Evolutionary conservation across 2,329 filamentous ascomycete genomes (phyloP).

Genomic region (Phaeomoniella chlamydospora): DNA sequence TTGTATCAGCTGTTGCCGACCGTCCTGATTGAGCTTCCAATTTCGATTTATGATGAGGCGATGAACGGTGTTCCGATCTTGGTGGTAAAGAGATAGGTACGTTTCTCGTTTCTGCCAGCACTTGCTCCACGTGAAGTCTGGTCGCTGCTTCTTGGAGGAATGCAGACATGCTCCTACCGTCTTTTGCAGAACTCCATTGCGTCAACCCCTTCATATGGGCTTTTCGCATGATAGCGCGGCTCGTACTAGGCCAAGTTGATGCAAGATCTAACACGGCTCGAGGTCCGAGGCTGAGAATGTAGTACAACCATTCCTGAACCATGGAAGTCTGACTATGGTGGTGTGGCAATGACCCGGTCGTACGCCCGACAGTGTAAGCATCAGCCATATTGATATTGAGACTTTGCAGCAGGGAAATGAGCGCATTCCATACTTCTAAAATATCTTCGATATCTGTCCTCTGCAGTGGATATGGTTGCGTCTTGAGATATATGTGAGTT

Average conservation of each 20-base stretch:
- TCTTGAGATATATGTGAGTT: too few relatives aligned
- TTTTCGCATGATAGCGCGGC: slow-evolving; percentile 26
- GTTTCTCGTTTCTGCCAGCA: slow-evolving; percentile 6
- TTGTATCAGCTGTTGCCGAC: not conserved
- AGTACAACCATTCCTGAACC: slow-evolving; percentile 48
- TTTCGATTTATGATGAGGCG: not conserved
- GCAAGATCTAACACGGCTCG: slow-evolving; percentile 38
- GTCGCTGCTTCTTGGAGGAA: slow-evolving; percentile 49
- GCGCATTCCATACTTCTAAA: slow-evolving; percentile 48
- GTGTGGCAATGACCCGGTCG: not conserved
- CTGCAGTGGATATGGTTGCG: not conserved
- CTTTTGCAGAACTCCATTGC: slow-evolving; percentile 35
- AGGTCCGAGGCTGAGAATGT: slow-evolving; percentile 45
- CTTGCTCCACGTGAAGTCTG: slow-evolving; percentile 39
- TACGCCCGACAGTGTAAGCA: slow-evolving; percentile 19
- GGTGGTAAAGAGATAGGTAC: not conserved
- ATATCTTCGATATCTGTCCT: not conserved
- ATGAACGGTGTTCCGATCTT: not conserved
- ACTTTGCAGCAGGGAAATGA: slow-evolving; percentile 39
- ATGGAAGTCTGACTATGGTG: slow-evolving; percentile 27
- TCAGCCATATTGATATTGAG: slow-evolving; percentile 39
- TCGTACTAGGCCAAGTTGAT: slow-evolving; percentile 7
- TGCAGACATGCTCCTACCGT: slow-evolving; percentile 33
- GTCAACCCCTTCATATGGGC: slow-evolving; percentile 42
- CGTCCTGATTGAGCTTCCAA: not conserved